Conservation (phyloP, 1,284 basidiomycete genomes). For the Ceratobasidium sp. region DNA sequence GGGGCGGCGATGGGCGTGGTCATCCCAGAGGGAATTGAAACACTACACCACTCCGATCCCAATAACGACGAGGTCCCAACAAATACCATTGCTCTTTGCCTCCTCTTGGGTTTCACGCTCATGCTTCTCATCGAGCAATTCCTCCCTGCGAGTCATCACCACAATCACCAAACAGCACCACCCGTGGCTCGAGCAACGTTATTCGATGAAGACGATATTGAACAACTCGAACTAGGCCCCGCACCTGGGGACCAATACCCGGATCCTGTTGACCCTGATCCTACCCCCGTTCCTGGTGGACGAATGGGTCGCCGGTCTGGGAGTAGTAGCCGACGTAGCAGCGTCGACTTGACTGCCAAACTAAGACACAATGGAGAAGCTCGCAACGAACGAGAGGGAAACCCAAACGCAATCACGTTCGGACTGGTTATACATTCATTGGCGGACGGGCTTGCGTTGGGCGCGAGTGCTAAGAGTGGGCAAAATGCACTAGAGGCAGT, state of each 20-base stretch:
- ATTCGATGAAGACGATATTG: slow-evolving; percentile 40
- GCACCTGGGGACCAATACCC: slow-evolving; percentile 35
- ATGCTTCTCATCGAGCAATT: slow-evolving; percentile 83
- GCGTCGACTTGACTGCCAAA: neutral
- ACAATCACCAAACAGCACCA: neutral
- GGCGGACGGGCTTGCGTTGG: slow-evolving; percentile 89
- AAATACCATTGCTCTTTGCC: slow-evolving; percentile 69
- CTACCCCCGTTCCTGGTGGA: neutral
- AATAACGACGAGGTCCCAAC: slow-evolving; percentile 54
- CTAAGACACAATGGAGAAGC: neutral
- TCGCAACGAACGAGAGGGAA: neutral
- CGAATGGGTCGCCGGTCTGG: slow-evolving; percentile 52
- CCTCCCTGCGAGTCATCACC: slow-evolving; percentile 48
- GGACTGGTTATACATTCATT: slow-evolving; percentile 86
- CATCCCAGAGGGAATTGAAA: slow-evolving; percentile 73
- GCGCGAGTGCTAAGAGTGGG: slow-evolving; percentile 58
- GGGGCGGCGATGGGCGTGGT: slow-evolving; percentile 90
- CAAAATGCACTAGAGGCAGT: slow-evolving; percentile 51
- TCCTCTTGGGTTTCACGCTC: slow-evolving; percentile 81
- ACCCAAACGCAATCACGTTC: slow-evolving; percentile 67
- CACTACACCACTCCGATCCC: slow-evolving; percentile 47
- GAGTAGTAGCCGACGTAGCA: slow-evolving; percentile 38
- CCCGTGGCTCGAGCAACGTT: neutral
- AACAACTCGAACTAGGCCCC: slow-evolving; percentile 36
- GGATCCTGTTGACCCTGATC: slow-evolving; percentile 16